Conservation (phyloP, 2,329 filamentous ascomycete species). For the Hymenoscyphus fraxineus region DNA sequence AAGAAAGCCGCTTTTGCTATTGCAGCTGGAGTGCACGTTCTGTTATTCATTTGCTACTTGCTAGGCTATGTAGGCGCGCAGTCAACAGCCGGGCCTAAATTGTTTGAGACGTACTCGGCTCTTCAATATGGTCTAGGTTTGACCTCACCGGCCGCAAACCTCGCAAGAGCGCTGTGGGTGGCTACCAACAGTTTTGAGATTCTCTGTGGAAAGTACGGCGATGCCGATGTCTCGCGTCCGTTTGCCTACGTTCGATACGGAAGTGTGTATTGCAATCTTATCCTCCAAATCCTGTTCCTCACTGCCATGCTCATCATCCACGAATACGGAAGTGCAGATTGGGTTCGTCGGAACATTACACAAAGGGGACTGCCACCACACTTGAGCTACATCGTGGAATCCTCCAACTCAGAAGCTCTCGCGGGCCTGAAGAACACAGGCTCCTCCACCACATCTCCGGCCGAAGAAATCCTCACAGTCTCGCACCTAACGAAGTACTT, state of each 20-base stretch:
- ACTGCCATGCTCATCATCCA: slow-evolving; percentile 20
- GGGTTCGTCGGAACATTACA: slow-evolving; percentile 24
- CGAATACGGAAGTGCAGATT: slow-evolving; percentile 30
- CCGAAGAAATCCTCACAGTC: slow-evolving; percentile 50
- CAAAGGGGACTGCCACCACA: slow-evolving; percentile 23
- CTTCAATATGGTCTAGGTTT: slow-evolving; percentile 55
- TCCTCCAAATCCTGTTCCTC: slow-evolving; percentile 29
- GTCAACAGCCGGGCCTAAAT: slow-evolving; percentile 50
- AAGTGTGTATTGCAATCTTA: slow-evolving; percentile 25
- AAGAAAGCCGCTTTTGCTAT: slow-evolving; percentile 30
- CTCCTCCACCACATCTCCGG: slow-evolving; percentile 31
- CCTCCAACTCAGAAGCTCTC: slow-evolving; percentile 17
- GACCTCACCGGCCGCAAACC: slow-evolving; percentile 55
- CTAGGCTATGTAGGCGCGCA: slow-evolving; percentile 49
- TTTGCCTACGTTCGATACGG: slow-evolving; percentile 29
- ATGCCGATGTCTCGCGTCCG: slow-evolving; percentile 19
- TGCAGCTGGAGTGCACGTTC: slow-evolving; percentile 26
- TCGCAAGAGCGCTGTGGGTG: slow-evolving; percentile 54
- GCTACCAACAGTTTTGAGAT: slow-evolving; percentile 33
- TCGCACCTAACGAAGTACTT: slow-evolving; percentile 61
- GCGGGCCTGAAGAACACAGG: slow-evolving; percentile 26
- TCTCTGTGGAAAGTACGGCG: slow-evolving; percentile 28
- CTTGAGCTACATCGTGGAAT: slow-evolving; percentile 27
- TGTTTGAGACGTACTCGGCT: slow-evolving; percentile 49
- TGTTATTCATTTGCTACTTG: slow-evolving; percentile 46